Evolutionary conservation across 192 early-diverging fungal genomes (phyloP).

Genomic region (Linnemannia elongata): DNA sequence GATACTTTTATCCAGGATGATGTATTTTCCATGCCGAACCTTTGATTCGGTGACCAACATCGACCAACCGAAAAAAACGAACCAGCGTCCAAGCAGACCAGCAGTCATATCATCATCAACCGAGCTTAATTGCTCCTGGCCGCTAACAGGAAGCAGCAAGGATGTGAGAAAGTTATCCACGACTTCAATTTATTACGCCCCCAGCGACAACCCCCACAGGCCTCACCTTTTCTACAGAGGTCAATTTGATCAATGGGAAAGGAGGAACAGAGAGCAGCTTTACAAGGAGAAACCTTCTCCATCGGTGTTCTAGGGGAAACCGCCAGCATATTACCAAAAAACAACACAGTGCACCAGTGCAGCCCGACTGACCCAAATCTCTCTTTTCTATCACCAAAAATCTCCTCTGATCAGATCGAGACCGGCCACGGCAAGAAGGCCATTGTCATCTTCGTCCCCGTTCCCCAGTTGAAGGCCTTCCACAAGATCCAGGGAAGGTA

Average conservation of each 20-base stretch:
- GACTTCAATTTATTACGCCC: neutral
- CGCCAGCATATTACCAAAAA: neutral
- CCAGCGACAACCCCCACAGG: neutral
- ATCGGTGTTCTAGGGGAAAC: neutral
- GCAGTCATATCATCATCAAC: neutral
- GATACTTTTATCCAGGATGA: neutral
- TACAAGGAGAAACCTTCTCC: neutral
- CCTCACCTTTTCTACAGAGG: neutral
- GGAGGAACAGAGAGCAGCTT: neutral
- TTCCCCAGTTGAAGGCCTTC: conserved; percentile 93
- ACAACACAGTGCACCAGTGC: too few species aligned
- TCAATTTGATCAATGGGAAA: neutral
- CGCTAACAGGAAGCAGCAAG: neutral
- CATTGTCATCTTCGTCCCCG: conserved; percentile 97
- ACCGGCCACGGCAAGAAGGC: conserved; percentile 96
- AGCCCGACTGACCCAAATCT: neutral
- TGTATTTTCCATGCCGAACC: conserved; percentile 19
- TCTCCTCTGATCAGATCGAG: conserved; percentile 75
- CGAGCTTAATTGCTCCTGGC: neutral
- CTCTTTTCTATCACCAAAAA: too few species aligned
- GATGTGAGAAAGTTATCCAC: neutral
- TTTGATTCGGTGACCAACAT: neutral
- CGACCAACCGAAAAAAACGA: neutral
- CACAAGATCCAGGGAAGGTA: conserved; percentile 95
- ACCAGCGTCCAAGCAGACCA: neutral